These are phyloP conservation scores for Cudoniella acicularis DNA, from an alignment of 495 filamentous ascomycete species.

Conservation along the genomic window DNA sequence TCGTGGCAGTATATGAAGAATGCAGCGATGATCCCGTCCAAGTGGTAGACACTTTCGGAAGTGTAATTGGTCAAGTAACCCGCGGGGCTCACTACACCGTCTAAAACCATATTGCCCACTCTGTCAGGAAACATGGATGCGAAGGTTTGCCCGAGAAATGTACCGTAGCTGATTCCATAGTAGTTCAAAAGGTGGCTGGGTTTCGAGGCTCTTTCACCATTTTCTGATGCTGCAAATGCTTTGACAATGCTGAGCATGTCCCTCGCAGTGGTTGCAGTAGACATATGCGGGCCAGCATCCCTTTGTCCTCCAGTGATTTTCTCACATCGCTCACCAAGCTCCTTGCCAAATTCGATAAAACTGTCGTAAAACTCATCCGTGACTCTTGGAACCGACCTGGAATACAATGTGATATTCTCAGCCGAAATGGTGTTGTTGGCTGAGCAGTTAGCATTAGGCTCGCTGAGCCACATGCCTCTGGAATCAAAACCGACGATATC, in stretches of 20 bases:
- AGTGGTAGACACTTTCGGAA: not conserved
- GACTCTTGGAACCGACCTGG: constrained; percentile 15
- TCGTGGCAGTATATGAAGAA: constrained; percentile 51
- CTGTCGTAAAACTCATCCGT: not conserved
- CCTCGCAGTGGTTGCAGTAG: constrained; percentile 30
- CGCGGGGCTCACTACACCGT: constrained; percentile 43
- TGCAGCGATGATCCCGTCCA: constrained; percentile 8
- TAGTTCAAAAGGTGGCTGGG: constrained; percentile 28
- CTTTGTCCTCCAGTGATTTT: not conserved
- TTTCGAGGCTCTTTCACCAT: constrained; percentile 13
- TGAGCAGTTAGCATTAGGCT: not conserved
- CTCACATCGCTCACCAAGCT: not conserved
- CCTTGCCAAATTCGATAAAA: not conserved
- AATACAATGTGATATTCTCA: constrained; percentile 37
- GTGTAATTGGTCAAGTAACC: constrained; percentile 32
- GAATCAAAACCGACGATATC: constrained; percentile 54
- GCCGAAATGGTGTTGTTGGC: constrained; percentile 36
- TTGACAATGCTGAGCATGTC: constrained; percentile 48
- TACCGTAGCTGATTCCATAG: constrained; percentile 66
- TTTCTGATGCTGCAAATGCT: constrained; percentile 31
- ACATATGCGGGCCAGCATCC: constrained; percentile 6
- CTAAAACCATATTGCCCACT: constrained; percentile 42
- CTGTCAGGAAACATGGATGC: constrained; percentile 39
- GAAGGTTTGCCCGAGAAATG: constrained; percentile 56
- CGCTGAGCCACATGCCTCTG: constrained; percentile 35